Base-by-base conservation (phyloP, 1,284 basidiomycete species). In the Malassezia equina region DNA sequence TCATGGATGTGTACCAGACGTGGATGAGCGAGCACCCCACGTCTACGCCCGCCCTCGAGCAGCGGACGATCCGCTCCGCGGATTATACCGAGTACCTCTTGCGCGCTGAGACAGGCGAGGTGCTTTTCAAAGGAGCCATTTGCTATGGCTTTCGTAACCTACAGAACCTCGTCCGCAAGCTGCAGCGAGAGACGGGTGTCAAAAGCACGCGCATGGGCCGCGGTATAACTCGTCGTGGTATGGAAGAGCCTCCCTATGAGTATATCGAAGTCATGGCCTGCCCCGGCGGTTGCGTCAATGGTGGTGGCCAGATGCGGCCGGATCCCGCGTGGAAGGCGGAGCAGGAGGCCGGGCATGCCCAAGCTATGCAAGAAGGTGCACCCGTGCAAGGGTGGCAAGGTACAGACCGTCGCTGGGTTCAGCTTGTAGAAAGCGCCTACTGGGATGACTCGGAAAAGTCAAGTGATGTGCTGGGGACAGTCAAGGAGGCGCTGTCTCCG, bases 231-330 rank as follows among this genome's bases (percentile, higher is more conserved):
- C 36, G 49, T 29, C 42, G 33, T n/a, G 47, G 28, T 17, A 42
- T 43, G 31, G 28, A 25, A 3, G 55, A 64, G 21, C 68, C 71
- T 11, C 52, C 71, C 62, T 87, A 93, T 74, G 93, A 98, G 77
- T 98, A 93, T 75, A 86, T 98, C 45, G 94, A 99, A 71, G 90
- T 99, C 58, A 98, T 99, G 94, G 94, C 94, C 21, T 99, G 94
- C 77, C 94, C 94, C 0, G 84, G 86, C 0, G 94, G 94, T 6
- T 98, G 94, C 73, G 88, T 95, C 45, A 96, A 96, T 70, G 93
- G 94, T 3, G 93, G 94, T 24, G 94, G 94, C 1, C 94, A 98
- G 77, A 62, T 74, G 15, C 63, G 71, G 3, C 71, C 71, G 32
- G 68, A 68, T 6, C 19, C n/a, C 2, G 41, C 27, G 7, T 40